Evolutionary conservation across 805 yeast genomes (phyloP).

Genomic region (Ogataea nakhonphanomensis): DNA sequence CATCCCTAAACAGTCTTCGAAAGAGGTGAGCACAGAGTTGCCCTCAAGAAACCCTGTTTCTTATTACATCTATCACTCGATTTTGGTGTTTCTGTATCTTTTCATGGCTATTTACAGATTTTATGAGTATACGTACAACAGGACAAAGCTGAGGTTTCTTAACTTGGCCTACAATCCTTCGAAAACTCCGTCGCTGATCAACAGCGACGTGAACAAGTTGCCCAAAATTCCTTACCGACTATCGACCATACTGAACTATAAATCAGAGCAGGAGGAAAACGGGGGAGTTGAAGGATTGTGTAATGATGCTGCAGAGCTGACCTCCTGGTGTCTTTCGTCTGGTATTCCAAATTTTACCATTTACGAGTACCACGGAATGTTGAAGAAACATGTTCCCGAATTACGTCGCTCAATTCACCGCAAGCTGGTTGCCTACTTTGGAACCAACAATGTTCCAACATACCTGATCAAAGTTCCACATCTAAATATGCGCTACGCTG

Average conservation of each 20-base stretch:
- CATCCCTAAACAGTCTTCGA: constrained; percentile 14
- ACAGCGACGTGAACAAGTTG: constrained; percentile 73
- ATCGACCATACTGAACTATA: constrained; percentile 71
- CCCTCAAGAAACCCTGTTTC: constrained; percentile 5
- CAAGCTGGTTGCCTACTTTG: constrained; percentile 69
- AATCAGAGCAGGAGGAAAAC: constrained; percentile 77
- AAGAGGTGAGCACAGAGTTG: constrained; percentile 4
- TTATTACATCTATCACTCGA: constrained; percentile 42
- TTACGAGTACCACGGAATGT: constrained; percentile 75
- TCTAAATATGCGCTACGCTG: constrained; percentile 46
- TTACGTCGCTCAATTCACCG: constrained; percentile 53
- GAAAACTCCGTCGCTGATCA: constrained; percentile 78
- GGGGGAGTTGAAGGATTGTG: constrained; percentile 85
- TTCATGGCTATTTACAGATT: constrained; percentile 54
- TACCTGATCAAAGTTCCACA: constrained; percentile 68
- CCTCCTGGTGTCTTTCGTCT: constrained; percentile 88
- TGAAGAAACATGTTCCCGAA: constrained; percentile 53
- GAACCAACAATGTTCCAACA: constrained; percentile 61
- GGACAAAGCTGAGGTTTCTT: constrained; percentile 51
- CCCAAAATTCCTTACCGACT: constrained; percentile 74
- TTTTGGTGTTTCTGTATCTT: constrained; percentile 52
- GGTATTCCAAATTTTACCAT: constrained; percentile 71
- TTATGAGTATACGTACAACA: constrained; percentile 49
- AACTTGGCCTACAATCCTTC: constrained; percentile 66
- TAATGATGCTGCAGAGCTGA: constrained; percentile 70